Conservation (phyloP, 306 rosid genomes). For the Gynostemma pentaphyllum region DNA sequence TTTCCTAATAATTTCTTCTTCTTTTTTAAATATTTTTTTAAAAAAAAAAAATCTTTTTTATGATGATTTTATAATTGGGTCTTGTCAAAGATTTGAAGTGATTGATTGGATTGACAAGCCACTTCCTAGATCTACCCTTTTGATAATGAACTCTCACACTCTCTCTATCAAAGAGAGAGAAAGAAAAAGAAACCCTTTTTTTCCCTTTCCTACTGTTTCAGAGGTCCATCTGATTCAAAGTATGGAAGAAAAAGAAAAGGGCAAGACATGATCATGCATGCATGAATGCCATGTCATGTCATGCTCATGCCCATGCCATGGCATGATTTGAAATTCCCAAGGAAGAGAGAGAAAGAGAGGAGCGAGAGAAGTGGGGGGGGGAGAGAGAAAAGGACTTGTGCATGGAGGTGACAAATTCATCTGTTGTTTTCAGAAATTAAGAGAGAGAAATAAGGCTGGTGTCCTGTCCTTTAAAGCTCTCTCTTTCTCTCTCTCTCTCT, state of each 20-base stretch:
- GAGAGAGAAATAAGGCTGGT: slow-evolving; percentile 7
- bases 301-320: slow-evolving; percentile 16
- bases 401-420: slow-evolving; percentile 80
- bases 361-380: slow-evolving; percentile 4
- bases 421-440: slow-evolving; percentile 69
- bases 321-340: neutral
- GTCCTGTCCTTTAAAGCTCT: neutral
- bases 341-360: neutral
- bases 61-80: neutral
- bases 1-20: slow-evolving; percentile 7
- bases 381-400: slow-evolving; percentile 84
- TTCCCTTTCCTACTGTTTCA: neutral
- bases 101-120: slow-evolving; percentile 73
- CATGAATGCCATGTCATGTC: slow-evolving; percentile 16
- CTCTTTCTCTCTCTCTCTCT: too few species aligned
- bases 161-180: slow-evolving; percentile 18
- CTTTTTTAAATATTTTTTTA: slow-evolving; percentile 3
- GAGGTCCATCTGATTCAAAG: neutral
- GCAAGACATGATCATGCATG: slow-evolving; percentile 7
- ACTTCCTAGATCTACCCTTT: neutral
- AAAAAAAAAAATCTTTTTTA: neutral
- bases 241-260: neutral
- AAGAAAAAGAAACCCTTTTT: slow-evolving; percentile 6
- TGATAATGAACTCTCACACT: neutral
- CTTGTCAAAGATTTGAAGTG: slow-evolving; percentile 4